These are phyloP conservation scores for Vinca minor DNA, from an alignment of 257 asterid species.

Conservation along the genomic window DNA sequence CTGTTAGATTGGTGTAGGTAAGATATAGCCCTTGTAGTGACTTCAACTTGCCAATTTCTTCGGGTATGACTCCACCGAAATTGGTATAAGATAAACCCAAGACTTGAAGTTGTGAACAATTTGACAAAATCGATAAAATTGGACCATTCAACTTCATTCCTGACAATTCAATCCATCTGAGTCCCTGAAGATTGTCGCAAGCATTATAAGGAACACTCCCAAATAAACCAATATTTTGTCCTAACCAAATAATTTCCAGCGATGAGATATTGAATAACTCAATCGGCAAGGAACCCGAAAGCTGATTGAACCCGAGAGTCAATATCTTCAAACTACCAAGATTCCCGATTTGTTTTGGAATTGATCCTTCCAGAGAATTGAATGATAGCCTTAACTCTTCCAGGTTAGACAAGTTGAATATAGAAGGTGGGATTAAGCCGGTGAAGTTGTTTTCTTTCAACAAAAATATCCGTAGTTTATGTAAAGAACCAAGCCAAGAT, in stretches of 20 bases:
- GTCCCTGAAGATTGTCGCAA: constrained; percentile 6
- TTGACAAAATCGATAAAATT: neutral
- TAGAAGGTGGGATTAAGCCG: constrained; percentile 12
- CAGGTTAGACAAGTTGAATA: constrained; percentile 18
- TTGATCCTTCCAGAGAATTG: constrained; percentile 19
- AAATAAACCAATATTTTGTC: too few species aligned
- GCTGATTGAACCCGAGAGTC: neutral
- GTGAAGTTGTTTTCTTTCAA: constrained; percentile 10
- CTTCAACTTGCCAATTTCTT: constrained; percentile 26
- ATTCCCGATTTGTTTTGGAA: constrained; percentile 13
- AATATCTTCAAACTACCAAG: constrained; percentile 8
- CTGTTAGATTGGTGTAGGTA: neutral
- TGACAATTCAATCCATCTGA: neutral
- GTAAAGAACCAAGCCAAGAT: constrained; percentile 5
- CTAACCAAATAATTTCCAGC: constrained; percentile 14
- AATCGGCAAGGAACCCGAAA: constrained; percentile 5
- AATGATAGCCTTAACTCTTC: constrained; percentile 12
- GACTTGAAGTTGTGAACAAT: neutral
- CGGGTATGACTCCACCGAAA: constrained; percentile 24
- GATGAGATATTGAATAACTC: constrained; percentile 24
- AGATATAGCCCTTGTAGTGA: neutral
- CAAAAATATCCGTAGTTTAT: constrained; percentile 5
- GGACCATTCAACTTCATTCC: neutral
- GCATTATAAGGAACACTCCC: constrained; percentile 19
- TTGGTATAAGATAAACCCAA: neutral